Evolutionary conservation across 1,139 yeast genomes (phyloP).

Genomic region (Geotrichum reessii): DNA sequence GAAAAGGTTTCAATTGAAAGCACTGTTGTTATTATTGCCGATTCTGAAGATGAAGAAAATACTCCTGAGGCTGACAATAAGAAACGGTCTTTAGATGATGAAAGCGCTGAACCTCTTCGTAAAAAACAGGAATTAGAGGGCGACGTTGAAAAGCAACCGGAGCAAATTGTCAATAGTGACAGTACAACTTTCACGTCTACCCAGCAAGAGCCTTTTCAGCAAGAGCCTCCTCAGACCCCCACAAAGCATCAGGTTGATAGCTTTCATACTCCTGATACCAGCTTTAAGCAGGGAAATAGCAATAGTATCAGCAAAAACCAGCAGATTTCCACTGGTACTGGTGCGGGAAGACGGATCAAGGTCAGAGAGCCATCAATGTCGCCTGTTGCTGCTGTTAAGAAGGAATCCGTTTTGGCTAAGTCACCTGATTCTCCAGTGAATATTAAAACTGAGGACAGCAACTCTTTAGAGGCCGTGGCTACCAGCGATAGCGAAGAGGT

Average conservation of each 20-base stretch:
- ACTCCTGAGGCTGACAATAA: neutral
- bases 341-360: neutral
- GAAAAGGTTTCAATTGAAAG: neutral
- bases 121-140: neutral
- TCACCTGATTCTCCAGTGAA: neutral
- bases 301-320: neutral
- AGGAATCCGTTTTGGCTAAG: neutral
- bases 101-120: neutral
- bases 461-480: neutral
- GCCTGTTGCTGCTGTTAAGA: neutral
- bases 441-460: neutral
- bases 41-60: neutral
- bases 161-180: neutral
- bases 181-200: neutral
- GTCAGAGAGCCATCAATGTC: neutral
- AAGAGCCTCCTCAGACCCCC: neutral
- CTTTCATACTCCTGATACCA: neutral
- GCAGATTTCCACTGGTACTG: neutral
- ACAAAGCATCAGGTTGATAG: neutral
- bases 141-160: neutral
- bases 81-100: neutral
- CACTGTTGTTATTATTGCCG: neutral
- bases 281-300: neutral
- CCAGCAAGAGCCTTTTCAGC: neutral
- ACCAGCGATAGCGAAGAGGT: conserved; percentile 12